Evolutionary conservation across 176 grass and related monocot species (phyloP).

Genomic region (Juncus effusus): DNA sequence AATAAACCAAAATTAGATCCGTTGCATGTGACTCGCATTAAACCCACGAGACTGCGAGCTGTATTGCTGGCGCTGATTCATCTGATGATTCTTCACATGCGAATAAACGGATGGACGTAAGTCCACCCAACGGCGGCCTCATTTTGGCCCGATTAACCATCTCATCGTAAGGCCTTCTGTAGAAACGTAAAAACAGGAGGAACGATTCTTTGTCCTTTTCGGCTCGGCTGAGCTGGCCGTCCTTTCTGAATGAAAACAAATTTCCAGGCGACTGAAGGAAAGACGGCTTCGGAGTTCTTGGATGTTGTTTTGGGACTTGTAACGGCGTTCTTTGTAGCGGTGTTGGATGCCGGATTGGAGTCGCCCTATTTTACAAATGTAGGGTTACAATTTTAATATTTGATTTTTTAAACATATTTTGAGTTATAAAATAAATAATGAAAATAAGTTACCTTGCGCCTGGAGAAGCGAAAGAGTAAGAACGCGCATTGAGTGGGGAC

Average conservation of each 20-base stretch:
- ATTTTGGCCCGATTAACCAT: conserved; percentile 87
- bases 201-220: conserved; percentile 82
- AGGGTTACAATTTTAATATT: no score
- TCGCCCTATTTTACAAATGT: conserved; percentile 4
- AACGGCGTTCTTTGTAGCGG: conserved; percentile 37
- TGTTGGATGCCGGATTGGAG: conserved; percentile 19
- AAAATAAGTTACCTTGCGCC: conserved; percentile 36
- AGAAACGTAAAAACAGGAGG: conserved; percentile 74
- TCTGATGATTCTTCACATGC: conserved; percentile 42
- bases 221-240: conserved; percentile 53
- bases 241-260: conserved; percentile 76
- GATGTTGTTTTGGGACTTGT: conserved; percentile 34
- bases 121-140: conserved; percentile 84
- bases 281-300: conserved; percentile 79
- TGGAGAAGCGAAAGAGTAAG: conserved; percentile 97
- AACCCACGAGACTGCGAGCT: conserved; percentile 20
- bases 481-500: conserved; percentile 79
- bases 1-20: conserved; percentile 15
- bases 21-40: not conserved
- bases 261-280: conserved; percentile 86
- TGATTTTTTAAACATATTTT: not conserved
- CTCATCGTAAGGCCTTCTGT: conserved; percentile 89
- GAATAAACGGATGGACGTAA: conserved; percentile 76
- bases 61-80: conserved; percentile 22
- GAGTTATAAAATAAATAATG: not conserved